Conservation (phyloP, 2,329 filamentous ascomycete species). For the Diaporthe eres region DNA sequence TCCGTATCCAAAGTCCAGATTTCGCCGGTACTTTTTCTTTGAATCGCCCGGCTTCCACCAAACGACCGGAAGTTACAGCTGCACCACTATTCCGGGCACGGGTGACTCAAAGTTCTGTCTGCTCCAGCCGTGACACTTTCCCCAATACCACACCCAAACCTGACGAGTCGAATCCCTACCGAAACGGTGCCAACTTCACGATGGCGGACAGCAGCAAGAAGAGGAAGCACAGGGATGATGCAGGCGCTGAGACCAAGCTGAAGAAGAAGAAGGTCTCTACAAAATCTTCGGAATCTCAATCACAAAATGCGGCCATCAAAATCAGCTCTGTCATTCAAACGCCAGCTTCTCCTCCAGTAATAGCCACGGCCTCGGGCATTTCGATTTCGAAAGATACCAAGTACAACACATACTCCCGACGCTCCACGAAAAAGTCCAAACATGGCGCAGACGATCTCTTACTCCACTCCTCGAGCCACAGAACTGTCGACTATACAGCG, state of each 20-base stretch:
- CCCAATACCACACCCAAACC: too few relatives aligned
- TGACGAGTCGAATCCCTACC: neutral
- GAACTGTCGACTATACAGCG: conserved; percentile 71
- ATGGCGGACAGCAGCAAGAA: conserved; percentile 65
- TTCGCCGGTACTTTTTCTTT: neutral
- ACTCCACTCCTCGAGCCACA: conserved; percentile 70
- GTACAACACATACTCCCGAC: conserved; percentile 65
- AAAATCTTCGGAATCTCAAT: conserved; percentile 55
- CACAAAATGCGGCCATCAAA: conserved; percentile 53
- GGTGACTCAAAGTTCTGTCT: neutral
- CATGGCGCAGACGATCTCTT: conserved; percentile 62
- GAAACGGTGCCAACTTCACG: conserved; percentile 7
- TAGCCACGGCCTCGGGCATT: conserved; percentile 59
- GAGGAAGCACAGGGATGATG: conserved; percentile 65
- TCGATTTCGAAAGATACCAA: conserved; percentile 53
- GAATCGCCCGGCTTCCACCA: neutral
- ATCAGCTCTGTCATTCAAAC: conserved; percentile 46
- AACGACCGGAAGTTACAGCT: neutral
- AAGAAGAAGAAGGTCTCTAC: conserved; percentile 69
- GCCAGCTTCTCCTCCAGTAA: conserved; percentile 48
- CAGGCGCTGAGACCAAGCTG: conserved; percentile 53
- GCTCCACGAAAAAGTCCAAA: conserved; percentile 50
- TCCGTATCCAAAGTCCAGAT: neutral
- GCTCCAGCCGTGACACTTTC: neutral
- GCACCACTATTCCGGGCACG: neutral